These are phyloP conservation scores for Saitoella complicata DNA, from an alignment of 805 yeast genomes.

Conservation along the genomic window DNA sequence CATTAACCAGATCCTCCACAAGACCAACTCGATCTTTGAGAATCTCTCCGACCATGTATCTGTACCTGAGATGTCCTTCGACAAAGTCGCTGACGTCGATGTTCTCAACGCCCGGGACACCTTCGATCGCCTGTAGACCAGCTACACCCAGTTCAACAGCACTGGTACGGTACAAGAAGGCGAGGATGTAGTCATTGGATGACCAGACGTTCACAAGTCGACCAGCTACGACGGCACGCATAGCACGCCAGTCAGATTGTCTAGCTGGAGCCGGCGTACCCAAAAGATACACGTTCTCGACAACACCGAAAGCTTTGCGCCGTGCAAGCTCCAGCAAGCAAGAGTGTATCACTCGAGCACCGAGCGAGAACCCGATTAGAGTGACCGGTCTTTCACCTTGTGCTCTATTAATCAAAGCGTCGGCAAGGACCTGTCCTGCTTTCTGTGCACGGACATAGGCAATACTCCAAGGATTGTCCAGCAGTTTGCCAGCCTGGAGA, in stretches of 20 bases:
- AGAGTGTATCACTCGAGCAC: slow-evolving; percentile 10
- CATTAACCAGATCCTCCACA: not conserved
- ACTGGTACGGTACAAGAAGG: slow-evolving; percentile 7
- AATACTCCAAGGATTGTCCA: slow-evolving; percentile 13
- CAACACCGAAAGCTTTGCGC: slow-evolving; percentile 5
- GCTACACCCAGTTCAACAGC: slow-evolving; percentile 6
- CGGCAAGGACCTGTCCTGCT: slow-evolving; percentile 12
- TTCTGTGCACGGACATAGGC: slow-evolving; percentile 7
- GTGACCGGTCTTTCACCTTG: slow-evolving; percentile 13
- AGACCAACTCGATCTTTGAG: not conserved
- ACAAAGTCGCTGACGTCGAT: not conserved
- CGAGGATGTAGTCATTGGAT: slow-evolving; percentile 7
- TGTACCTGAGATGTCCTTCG: slow-evolving; percentile 3
- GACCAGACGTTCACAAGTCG: slow-evolving; percentile 11
- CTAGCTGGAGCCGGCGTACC: slow-evolving; percentile 10
- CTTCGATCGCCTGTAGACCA: slow-evolving; percentile 4
- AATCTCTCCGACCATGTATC: not conserved
- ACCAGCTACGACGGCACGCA: slow-evolving; percentile 10
- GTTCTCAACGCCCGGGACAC: slow-evolving; percentile 2
- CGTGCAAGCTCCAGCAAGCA: slow-evolving; percentile 8
- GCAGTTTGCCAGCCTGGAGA: slow-evolving; percentile 3
- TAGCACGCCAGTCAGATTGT: slow-evolving; percentile 4
- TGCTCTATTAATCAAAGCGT: slow-evolving; percentile 6
- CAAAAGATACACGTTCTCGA: slow-evolving; percentile 9
- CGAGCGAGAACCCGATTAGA: slow-evolving; percentile 11